These are phyloP conservation scores for Dactylonectria estremocensis DNA, from an alignment of 2,329 filamentous ascomycete genomes.

Conservation along the genomic window DNA sequence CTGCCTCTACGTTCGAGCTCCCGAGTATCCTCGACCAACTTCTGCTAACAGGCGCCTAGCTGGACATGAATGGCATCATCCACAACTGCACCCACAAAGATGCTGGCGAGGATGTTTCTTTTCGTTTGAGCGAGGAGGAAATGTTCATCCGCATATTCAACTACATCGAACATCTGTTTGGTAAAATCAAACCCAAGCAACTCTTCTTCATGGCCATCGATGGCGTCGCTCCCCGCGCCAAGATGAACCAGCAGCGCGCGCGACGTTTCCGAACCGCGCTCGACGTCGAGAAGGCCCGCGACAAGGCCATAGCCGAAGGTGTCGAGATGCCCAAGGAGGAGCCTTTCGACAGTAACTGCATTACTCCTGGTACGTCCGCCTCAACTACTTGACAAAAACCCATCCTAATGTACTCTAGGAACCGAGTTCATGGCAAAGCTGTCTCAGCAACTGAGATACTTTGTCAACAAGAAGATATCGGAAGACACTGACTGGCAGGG, in stretches of 20 bases:
- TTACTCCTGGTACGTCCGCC: conserved; percentile 80
- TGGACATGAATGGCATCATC: conserved; percentile 99
- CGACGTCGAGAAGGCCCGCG: conserved; percentile 89
- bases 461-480: conserved; percentile 98
- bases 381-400: too few species aligned
- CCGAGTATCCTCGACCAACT: conserved; percentile 32
- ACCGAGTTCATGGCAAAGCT: conserved; percentile 99
- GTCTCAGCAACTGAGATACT: conserved; percentile 95
- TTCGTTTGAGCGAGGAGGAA: conserved; percentile 95
- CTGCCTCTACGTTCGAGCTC: conserved; percentile 82
- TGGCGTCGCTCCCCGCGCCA: conserved; percentile 95
- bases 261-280: conserved; percentile 95
- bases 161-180: conserved; percentile 98
- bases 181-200: conserved; percentile 98
- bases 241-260: conserved; percentile 99
- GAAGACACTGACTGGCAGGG: conserved; percentile 98
- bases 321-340: conserved; percentile 95
- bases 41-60: conserved; percentile 59
- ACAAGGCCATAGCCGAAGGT: conserved; percentile 92
- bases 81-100: conserved; percentile 99
- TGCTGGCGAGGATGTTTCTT: conserved; percentile 86
- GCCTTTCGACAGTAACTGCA: conserved; percentile 98
- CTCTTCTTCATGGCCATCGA: conserved; percentile 99
- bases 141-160: conserved; percentile 99
- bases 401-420: conserved; percentile 54